A percentile compares a stretch with the other conserved stretches of the same genome.
phyloP scores from a whole-genome alignment of 2,329 filamentous ascomycete species.

The Fusarium siculi region DNA sequence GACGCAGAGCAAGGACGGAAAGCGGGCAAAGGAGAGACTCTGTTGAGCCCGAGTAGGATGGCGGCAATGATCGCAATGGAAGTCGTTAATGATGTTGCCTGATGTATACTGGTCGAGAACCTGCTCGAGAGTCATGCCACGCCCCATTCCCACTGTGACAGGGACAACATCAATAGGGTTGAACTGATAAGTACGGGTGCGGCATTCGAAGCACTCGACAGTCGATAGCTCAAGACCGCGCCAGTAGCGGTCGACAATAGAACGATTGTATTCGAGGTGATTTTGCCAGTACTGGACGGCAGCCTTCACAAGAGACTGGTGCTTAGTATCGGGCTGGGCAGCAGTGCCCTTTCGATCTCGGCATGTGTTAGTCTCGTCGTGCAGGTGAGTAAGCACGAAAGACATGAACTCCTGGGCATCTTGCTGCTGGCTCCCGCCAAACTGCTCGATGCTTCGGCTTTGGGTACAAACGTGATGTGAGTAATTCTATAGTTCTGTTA shows the following conservation, averaged over 20 bases:
- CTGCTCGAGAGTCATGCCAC: constrained; percentile 60
- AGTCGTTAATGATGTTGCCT: constrained; percentile 73
- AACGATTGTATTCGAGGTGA: constrained; percentile 75
- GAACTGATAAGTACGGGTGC: constrained; percentile 60
- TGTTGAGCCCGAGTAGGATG: constrained; percentile 74
- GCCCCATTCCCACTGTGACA: constrained; percentile 51
- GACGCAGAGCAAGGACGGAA: constrained; percentile 82
- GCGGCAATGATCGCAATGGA: constrained; percentile 81
- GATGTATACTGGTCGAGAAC: constrained; percentile 77
- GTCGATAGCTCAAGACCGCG: constrained; percentile 79
- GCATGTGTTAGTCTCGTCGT: constrained; percentile 82
- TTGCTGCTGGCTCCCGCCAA: constrained; percentile 82
- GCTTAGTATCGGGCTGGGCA: constrained; percentile 48
- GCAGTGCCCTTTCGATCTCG: constrained; percentile 55
- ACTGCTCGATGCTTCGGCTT: constrained; percentile 53
- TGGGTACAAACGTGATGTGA: constrained; percentile 53
- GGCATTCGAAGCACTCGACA: constrained; percentile 72
- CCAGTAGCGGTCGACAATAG: constrained; percentile 83
- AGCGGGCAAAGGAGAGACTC: constrained; percentile 77
- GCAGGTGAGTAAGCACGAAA: constrained; percentile 82
- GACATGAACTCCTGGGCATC: constrained; percentile 91
- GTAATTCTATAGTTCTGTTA: constrained; percentile 62
- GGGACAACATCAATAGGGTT: constrained; percentile 65
- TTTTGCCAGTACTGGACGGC: constrained; percentile 79
- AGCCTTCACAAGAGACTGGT: constrained; percentile 59